A percentile compares a stretch with the other conserved stretches of the same genome.
phyloP scores from a whole-genome alignment of 345 rosid genomes.

The Citrus reticulata region DNA sequence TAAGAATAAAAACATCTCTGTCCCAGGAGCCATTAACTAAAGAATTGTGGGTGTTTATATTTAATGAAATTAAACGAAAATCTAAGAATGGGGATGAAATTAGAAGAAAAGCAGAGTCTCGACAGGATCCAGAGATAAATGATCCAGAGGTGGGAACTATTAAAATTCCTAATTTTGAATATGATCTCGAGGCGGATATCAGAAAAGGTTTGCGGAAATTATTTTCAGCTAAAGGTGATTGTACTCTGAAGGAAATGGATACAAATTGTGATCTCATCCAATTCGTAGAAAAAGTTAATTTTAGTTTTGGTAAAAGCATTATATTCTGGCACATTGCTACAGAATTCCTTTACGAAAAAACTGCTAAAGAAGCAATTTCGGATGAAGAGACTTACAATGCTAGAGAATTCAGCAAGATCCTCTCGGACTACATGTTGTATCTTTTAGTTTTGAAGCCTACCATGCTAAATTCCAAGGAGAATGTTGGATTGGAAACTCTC shows the following conservation, averaged over 20 bases:
- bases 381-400: not conserved
- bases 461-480: no score
- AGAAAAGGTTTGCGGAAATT: conserved; percentile 21
- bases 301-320: conserved; percentile 41
- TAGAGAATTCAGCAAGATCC: conserved; percentile 37
- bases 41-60: not conserved
- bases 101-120: not conserved
- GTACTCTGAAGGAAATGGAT: conserved; percentile 31
- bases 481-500: conserved; percentile 32
- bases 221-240: conserved; percentile 52
- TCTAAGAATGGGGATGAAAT: not conserved
- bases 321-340: conserved; percentile 61
- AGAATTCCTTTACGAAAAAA: conserved; percentile 39
- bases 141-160: no score
- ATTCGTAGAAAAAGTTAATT: not conserved
- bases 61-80: not conserved
- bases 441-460: conserved; percentile 26
- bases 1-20: not conserved
- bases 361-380: not conserved
- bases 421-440: conserved; percentile 63
- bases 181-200: no score
- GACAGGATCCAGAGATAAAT: not conserved
- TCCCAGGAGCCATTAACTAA: not conserved
- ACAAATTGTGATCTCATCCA: no score
- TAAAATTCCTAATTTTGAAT: no score